Percentiles rank a stretch among this genome's conserved stretches.
These are phyloP conservation scores for Volvox carteri DNA, from an alignment of 163 green algal species.

Conservation along the genomic window DNA sequence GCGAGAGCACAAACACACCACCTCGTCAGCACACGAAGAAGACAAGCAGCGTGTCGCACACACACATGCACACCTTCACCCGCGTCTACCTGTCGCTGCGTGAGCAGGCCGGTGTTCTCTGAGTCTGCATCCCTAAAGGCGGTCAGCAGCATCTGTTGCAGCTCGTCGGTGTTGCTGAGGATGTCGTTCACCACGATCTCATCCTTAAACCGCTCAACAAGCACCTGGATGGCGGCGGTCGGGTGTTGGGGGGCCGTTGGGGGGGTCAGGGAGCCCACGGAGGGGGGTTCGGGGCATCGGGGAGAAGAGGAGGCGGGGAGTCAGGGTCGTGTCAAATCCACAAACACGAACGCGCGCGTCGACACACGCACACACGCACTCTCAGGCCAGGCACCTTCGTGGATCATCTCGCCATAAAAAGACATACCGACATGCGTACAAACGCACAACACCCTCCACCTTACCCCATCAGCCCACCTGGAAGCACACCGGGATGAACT, in stretches of 20 bases:
- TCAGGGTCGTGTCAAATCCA: too few relatives aligned
- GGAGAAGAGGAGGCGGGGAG: not conserved
- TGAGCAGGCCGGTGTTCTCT: conserved; percentile 60
- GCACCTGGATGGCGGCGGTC: conserved; percentile 45
- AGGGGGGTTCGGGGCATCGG: too few relatives aligned
- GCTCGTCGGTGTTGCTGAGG: conserved; percentile 66
- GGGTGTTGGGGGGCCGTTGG: too few relatives aligned
- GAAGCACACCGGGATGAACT: conserved; percentile 77
- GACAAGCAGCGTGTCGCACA: too few relatives aligned
- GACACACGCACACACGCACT: not conserved
- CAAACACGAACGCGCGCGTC: not conserved
- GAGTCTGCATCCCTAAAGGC: conserved; percentile 57
- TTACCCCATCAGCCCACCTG: conserved; percentile 57
- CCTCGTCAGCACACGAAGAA: too few relatives aligned
- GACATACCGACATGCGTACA: not conserved
- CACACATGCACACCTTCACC: not conserved
- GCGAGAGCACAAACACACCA: too few relatives aligned
- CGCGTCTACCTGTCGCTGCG: conserved; percentile 39
- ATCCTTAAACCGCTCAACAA: conserved; percentile 74
- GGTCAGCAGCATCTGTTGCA: conserved; percentile 64
- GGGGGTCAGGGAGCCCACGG: too few relatives aligned
- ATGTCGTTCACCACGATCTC: conserved; percentile 65
- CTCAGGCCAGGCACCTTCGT: too few relatives aligned
- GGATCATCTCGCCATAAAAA: too few relatives aligned
- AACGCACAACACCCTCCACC: too few relatives aligned